Base-by-base conservation (phyloP, 768 basidiomycete genomes). In the Boletus sp. region DNA sequence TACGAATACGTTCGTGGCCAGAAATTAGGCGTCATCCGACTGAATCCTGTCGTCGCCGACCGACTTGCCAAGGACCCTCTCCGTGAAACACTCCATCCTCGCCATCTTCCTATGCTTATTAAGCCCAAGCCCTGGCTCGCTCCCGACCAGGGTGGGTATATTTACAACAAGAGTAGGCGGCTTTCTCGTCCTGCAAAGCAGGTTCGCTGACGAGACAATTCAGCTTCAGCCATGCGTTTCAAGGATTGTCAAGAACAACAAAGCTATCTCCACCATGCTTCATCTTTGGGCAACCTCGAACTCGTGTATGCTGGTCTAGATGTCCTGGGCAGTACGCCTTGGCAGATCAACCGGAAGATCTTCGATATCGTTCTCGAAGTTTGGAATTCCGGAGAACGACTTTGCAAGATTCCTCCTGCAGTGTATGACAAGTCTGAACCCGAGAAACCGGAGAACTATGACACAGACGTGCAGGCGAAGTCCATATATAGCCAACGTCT, bases 1-100 rank as follows among this genome's bases (percentile, higher is more conserved):
- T 97, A 97, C 67, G 95, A 98, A 70, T 96, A 94, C 67, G 68
- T 87, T n/a, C 83, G 90, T n/a, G 94, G 96, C 1, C 85, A 85
- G 57, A 96, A 93, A 67, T 79, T 97, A n/a, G 96, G 96, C 29
- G 83, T 98, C 21, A 86, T 98, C 68, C 84, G 84, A 66, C 72
- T 96, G 54, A 96, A 98, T 69, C 84, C 87, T 0, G 83, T 79
- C 5, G 87, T 98, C 6, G 75, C 85, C 4, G 84, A 88, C 14
- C 81, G 88, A 3, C 74, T 98, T 51, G 84, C 90, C 3, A 83
- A 82, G 54, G 95, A 98, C 56, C 77, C 72, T 38, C 64, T 94
- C 19, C 73, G 76, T 13, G 79, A 84, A 50, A 82, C 88, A 0
- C 75, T 98, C 17, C 93, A 96, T 72, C 94, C 96, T 15, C 90